Conservation (phyloP, 345 rosid species). For the Draba incana region DNA sequence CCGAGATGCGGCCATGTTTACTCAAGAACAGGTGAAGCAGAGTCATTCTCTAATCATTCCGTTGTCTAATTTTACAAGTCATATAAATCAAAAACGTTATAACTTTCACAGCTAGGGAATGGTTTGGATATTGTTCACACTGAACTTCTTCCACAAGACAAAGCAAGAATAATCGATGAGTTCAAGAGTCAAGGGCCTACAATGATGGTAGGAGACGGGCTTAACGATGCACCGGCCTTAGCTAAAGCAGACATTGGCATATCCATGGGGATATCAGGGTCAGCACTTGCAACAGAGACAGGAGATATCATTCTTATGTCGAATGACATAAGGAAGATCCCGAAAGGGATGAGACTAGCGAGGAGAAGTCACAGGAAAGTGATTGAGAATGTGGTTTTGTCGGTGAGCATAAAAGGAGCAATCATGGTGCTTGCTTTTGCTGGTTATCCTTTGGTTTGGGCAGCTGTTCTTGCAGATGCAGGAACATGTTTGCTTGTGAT, state of each 20-base stretch:
- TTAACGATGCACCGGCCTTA: constrained; percentile 89
- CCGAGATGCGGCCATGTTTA: constrained; percentile 57
- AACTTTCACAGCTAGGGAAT: constrained; percentile 56
- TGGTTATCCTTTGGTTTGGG: constrained; percentile 88
- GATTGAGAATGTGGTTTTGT: constrained; percentile 61
- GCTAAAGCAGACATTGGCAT: constrained; percentile 87
- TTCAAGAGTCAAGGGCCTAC: constrained; percentile 59
- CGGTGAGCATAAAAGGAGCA: constrained; percentile 63
- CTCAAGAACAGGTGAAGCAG: constrained; percentile 66
- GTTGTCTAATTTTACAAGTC: neutral
- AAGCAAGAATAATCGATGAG: constrained; percentile 51
- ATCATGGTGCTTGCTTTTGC: constrained; percentile 69
- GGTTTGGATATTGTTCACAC: constrained; percentile 56
- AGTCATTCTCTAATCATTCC: constrained; percentile 1
- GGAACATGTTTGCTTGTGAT: constrained; percentile 90
- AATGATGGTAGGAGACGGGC: constrained; percentile 90
- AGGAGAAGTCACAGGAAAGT: constrained; percentile 66
- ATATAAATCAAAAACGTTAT: neutral
- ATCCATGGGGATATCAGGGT: constrained; percentile 91
- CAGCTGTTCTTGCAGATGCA: constrained; percentile 86
- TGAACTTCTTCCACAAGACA: constrained; percentile 84
- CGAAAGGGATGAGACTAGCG: constrained; percentile 62
- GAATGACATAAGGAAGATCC: constrained; percentile 72
- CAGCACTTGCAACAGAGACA: constrained; percentile 87
- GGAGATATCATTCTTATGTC: constrained; percentile 85